Base-by-base conservation (phyloP, 129 eudicot genomes). In the Oenanthe sinensis region DNA sequence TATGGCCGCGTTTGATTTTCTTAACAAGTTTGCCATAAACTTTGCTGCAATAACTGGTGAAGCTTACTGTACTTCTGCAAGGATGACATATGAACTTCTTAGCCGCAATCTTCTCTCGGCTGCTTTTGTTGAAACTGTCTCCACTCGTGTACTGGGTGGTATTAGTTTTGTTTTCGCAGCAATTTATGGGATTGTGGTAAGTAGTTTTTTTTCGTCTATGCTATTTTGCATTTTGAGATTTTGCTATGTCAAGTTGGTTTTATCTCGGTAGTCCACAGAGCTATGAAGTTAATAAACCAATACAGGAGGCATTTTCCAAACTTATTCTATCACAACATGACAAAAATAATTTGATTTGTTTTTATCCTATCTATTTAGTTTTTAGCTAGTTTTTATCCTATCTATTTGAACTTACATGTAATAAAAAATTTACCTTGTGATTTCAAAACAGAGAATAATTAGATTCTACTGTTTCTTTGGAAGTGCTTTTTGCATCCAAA, bases 1-100 rank as follows among this genome's bases (percentile, higher is more conserved):
- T 8, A 81, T 96, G 77, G 78, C 89, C 2, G 91, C 97, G 14
- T 81, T 96, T 72, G 97, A 96, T 40, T 96, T 96, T 83, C 86
- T 92, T 46, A 96, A 96, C 81, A 92, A 96, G 81, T 96, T 96
- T 83, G 89, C 99, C 80, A 85, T 96, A 50, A 96, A 90, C 82
- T 96, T 96, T 83, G 89, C 95, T 30, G 99, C 99, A 11, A 92
- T 96, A 79, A 96, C 99, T 20, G 99, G 99, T 71, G 97, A 96
- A 89, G 88, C 97, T 20, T 96, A 96, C 83, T 92, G 97, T 83
- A 81, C 86, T 36, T 89, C 96, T 82, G 92, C 99, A 16, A 90
- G 85, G 86, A 89, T 96, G 90, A 84, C 97, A 0, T 96, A 92
- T 75, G 99, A 92, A 81, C 97, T 96, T 76, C 85, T 96, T 50